A percentile compares a stretch with the other conserved stretches of the same genome.
phyloP scores from a whole-genome alignment of 805 yeast species.

The Kluyveromyces starmeri region DNA sequence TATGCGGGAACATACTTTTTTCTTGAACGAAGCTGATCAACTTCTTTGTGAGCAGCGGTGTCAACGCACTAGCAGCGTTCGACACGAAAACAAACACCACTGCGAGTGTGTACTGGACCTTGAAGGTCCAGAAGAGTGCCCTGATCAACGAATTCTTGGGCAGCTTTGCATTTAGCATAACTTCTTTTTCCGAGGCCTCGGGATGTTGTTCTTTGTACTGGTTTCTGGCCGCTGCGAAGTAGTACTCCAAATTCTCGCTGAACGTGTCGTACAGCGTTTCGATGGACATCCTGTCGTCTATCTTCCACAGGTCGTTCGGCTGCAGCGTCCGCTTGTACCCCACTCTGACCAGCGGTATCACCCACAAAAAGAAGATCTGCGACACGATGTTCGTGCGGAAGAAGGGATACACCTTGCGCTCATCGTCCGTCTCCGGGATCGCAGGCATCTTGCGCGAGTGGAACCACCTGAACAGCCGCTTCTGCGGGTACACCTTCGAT shows the following conservation, averaged over 20 bases:
- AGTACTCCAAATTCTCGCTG: constrained; percentile 25
- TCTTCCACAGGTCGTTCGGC: constrained; percentile 48
- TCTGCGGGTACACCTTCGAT: constrained; percentile 32
- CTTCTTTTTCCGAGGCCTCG: constrained; percentile 32
- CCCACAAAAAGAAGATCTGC: constrained; percentile 56
- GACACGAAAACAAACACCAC: constrained; percentile 38
- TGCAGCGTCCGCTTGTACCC: constrained; percentile 69
- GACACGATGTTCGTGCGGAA: constrained; percentile 33
- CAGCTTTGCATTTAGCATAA: constrained; percentile 23
- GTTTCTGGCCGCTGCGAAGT: constrained; percentile 27
- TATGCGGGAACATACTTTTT: constrained; percentile 35
- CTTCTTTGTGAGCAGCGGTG: constrained; percentile 58
- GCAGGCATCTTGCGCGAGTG: constrained; percentile 43
- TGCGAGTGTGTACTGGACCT: constrained; percentile 37
- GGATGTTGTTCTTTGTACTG: constrained; percentile 29
- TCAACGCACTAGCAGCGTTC: constrained; percentile 42
- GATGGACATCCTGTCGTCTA: constrained; percentile 36
- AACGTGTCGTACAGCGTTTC: constrained; percentile 36
- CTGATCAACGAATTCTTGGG: constrained; percentile 31
- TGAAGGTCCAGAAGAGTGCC: constrained; percentile 43
- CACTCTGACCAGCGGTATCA: constrained; percentile 48
- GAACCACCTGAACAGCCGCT: constrained; percentile 42
- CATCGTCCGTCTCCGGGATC: constrained; percentile 39
- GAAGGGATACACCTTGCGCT: constrained; percentile 44
- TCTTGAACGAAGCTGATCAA: constrained; percentile 56